phyloP scores from a whole-genome alignment of 1,139 yeast species.

The Yamadazyma triangularis region DNA sequence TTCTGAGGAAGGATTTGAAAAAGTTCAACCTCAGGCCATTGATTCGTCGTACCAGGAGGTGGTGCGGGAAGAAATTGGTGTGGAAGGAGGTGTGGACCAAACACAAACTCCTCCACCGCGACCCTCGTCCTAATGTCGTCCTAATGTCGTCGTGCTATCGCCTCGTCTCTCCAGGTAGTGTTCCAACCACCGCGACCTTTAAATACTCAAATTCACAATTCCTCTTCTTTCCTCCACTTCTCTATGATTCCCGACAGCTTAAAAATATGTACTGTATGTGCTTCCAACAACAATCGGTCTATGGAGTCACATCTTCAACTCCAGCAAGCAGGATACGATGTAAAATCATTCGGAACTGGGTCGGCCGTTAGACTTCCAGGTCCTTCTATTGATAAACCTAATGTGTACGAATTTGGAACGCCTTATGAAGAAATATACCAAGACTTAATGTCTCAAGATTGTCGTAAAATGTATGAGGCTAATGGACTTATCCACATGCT shows the following conservation, averaged over 20 bases:
- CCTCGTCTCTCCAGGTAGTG: too few relatives aligned
- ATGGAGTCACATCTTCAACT: slow-evolving; percentile 96
- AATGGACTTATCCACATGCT: slow-evolving; percentile 92
- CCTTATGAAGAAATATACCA: slow-evolving; percentile 85
- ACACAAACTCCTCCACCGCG: too few relatives aligned
- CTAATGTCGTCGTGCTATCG: too few relatives aligned
- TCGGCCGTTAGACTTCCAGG: slow-evolving; percentile 96
- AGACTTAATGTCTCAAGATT: slow-evolving; percentile 72
- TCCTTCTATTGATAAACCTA: slow-evolving; percentile 84
- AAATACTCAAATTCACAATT: too few relatives aligned
- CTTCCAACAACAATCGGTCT: slow-evolving; percentile 90
- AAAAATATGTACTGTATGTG: slow-evolving; percentile 94
- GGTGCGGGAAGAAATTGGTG: too few relatives aligned
- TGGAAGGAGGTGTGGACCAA: too few relatives aligned
- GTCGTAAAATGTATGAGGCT: slow-evolving; percentile 65
- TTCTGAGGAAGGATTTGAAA: not conserved
- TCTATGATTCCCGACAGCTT: slow-evolving; percentile 41
- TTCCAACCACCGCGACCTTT: too few relatives aligned
- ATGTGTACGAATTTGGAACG: slow-evolving; percentile 90
- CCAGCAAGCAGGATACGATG: slow-evolving; percentile 82
- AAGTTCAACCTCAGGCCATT: too few relatives aligned
- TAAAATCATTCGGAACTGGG: slow-evolving; percentile 93
- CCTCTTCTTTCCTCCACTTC: too few relatives aligned
- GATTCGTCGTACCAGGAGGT: too few relatives aligned
- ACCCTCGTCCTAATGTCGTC: too few relatives aligned